A percentile compares a stretch with the other conserved stretches of the same genome.
Evolutionary conservation across 352 stramenopile genomes (phyloP).

Genomic region (Pythium aquatile): DNA sequence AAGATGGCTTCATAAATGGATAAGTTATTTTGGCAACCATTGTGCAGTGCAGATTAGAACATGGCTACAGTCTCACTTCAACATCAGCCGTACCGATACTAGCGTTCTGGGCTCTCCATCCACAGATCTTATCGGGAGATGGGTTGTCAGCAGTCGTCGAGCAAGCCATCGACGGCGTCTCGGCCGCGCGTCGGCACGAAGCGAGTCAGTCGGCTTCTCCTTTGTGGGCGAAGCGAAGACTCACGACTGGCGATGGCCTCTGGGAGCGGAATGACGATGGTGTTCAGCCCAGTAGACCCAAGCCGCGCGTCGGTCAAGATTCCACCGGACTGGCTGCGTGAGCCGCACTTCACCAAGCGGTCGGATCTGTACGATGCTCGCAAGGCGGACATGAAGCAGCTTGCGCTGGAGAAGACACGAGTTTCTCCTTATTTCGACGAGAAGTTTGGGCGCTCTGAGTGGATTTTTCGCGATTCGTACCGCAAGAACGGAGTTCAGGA

Average conservation of each 20-base stretch:
- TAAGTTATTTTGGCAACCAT: conserved; percentile 19
- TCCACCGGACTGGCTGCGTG: conserved; percentile 52
- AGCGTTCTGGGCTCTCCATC: not conserved
- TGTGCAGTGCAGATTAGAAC: not conserved
- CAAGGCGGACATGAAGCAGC: conserved; percentile 36
- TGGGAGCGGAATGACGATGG: not conserved
- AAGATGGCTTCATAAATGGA: conserved; percentile 7
- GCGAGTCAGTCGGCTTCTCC: not conserved
- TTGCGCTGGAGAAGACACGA: conserved; percentile 31
- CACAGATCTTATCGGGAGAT: not conserved
- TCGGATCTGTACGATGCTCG: conserved; percentile 48
- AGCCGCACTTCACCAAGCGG: conserved; percentile 46
- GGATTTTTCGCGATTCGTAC: conserved; percentile 49
- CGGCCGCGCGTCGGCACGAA: not conserved
- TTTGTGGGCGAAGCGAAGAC: not conserved
- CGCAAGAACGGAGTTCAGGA: conserved; percentile 50
- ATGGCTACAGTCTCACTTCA: not conserved
- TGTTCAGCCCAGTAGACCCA: not conserved
- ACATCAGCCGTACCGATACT: not conserved
- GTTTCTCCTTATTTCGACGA: conserved; percentile 31
- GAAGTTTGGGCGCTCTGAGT: conserved; percentile 44
- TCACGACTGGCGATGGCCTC: not conserved
- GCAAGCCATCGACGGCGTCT: not conserved
- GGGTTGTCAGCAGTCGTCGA: not conserved
- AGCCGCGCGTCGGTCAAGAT: conserved; percentile 32